Conservation (phyloP, 1,139 yeast species). For the Meyerozyma elateridarum region DNA sequence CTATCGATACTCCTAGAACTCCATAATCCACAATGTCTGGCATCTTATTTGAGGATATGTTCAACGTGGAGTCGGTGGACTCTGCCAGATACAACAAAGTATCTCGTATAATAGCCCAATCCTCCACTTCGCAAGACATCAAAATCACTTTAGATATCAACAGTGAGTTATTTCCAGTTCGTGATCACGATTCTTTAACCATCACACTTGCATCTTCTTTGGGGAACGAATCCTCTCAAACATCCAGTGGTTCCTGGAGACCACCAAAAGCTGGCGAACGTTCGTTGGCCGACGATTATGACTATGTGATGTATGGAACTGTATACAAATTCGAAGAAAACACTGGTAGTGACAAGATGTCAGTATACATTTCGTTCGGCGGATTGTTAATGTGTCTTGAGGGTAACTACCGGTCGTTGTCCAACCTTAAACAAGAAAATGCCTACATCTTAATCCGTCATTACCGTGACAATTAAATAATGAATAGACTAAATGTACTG, state of each 20-base stretch:
- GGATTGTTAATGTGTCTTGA: constrained; percentile 91
- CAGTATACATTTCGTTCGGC: constrained; percentile 93
- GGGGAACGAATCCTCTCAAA: constrained; percentile 53
- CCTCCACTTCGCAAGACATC: constrained; percentile 79
- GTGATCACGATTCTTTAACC: constrained; percentile 75
- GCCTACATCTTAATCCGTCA: constrained; percentile 87
- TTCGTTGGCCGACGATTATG: constrained; percentile 92
- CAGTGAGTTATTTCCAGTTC: constrained; percentile 86
- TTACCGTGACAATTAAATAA: constrained; percentile 36
- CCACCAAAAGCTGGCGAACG: constrained; percentile 82
- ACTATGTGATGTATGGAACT: constrained; percentile 97
- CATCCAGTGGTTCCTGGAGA: constrained; percentile 82
- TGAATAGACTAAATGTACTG: constrained; percentile 1
- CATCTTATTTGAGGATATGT: constrained; percentile 90
- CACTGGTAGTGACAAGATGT: constrained; percentile 63
- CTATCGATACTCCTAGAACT: no score
- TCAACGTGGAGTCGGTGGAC: constrained; percentile 81
- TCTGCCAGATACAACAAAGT: constrained; percentile 91
- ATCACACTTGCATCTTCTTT: constrained; percentile 80
- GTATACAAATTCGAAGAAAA: constrained; percentile 95
- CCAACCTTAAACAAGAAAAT: constrained; percentile 88
- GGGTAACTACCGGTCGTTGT: constrained; percentile 89
- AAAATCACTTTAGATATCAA: constrained; percentile 88
- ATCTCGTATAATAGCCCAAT: constrained; percentile 80
- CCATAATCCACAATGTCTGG: constrained; percentile 50